phyloP scores from a whole-genome alignment of 345 rosid genomes.

The Draba incana region DNA sequence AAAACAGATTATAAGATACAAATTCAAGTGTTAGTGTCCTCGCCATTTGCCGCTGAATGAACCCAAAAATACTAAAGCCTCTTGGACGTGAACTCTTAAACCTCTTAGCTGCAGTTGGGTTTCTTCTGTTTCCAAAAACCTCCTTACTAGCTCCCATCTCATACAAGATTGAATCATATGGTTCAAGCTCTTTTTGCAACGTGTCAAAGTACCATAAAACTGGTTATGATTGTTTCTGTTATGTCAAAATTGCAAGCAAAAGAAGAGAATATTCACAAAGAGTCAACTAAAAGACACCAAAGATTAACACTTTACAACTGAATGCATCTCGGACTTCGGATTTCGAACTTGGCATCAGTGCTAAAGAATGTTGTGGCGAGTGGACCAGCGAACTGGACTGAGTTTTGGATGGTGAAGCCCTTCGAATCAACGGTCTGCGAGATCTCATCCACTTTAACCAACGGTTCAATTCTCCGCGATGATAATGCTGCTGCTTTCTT shows the following conservation, averaged over 20 bases:
- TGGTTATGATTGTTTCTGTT: too few species aligned
- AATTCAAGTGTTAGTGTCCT: slow-evolving; percentile 62
- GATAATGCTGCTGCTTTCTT: slow-evolving; percentile 67
- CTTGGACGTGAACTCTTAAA: slow-evolving; percentile 62
- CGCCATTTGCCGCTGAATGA: slow-evolving; percentile 54
- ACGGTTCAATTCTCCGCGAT: slow-evolving; percentile 67
- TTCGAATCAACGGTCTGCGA: slow-evolving; percentile 90
- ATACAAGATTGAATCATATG: slow-evolving; percentile 88
- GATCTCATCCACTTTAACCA: slow-evolving; percentile 87
- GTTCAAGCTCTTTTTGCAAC: too few species aligned
- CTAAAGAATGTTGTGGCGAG: slow-evolving; percentile 76
- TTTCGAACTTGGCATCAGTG: slow-evolving; percentile 88
- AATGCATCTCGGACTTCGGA: slow-evolving; percentile 86
- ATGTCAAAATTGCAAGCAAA: too few species aligned
- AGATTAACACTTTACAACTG: too few species aligned
- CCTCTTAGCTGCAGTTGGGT: slow-evolving; percentile 51
- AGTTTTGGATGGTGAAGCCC: slow-evolving; percentile 75
- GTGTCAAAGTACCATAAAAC: too few species aligned
- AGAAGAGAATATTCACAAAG: too few species aligned
- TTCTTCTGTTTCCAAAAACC: slow-evolving; percentile 65
- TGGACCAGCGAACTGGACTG: slow-evolving; percentile 75
- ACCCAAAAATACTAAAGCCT: slow-evolving; percentile 79
- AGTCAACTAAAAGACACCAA: too few species aligned
- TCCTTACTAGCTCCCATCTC: slow-evolving; percentile 96
- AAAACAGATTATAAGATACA: not conserved